Evolutionary conservation across 1,284 basidiomycete species (phyloP).

Genomic region (Moesziomyces sp.): DNA sequence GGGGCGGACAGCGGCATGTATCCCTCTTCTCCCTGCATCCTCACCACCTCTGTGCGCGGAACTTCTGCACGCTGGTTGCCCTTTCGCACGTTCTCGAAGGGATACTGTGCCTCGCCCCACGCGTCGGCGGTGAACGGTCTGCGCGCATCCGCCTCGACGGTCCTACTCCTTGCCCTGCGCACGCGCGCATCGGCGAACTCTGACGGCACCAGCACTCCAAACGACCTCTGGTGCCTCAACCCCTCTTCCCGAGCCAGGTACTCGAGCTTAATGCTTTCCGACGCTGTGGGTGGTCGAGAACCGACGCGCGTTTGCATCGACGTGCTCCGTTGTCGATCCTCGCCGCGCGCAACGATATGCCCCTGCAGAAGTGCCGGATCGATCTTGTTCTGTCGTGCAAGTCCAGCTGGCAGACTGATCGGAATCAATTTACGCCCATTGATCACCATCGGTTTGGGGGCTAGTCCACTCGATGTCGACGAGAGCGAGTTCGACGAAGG

Average conservation of each 20-base stretch:
- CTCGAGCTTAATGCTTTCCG: constrained; percentile 45
- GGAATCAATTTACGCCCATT: constrained; percentile 42
- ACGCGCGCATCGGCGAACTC: constrained; percentile 22
- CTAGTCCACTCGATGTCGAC: constrained; percentile 20
- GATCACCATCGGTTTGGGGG: constrained; percentile 33
- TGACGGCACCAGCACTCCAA: constrained; percentile 24
- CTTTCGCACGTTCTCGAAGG: constrained; percentile 7
- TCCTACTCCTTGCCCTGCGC: constrained; percentile 27
- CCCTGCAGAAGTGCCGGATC: constrained; percentile 34
- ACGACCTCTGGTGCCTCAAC: constrained; percentile 21
- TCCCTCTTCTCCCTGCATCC: neutral
- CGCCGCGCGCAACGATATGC: constrained; percentile 2
- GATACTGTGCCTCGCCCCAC: constrained; percentile 38
- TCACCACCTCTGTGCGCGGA: no score
- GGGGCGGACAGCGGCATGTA: constrained; percentile 20
- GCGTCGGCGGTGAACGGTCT: constrained; percentile 45
- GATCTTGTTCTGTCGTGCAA: constrained; percentile 19
- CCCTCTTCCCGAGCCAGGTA: constrained; percentile 28
- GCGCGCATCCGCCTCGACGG: constrained; percentile 15
- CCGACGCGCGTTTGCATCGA: constrained; percentile 20
- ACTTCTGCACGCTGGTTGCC: no score
- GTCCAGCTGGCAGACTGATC: constrained; percentile 42
- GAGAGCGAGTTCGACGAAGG: constrained; percentile 30
- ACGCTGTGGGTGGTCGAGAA: constrained; percentile 8
- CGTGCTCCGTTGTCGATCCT: constrained; percentile 12